phyloP scores from a whole-genome alignment of 176 grass and related monocot species.

The Tuctoria greenei region DNA sequence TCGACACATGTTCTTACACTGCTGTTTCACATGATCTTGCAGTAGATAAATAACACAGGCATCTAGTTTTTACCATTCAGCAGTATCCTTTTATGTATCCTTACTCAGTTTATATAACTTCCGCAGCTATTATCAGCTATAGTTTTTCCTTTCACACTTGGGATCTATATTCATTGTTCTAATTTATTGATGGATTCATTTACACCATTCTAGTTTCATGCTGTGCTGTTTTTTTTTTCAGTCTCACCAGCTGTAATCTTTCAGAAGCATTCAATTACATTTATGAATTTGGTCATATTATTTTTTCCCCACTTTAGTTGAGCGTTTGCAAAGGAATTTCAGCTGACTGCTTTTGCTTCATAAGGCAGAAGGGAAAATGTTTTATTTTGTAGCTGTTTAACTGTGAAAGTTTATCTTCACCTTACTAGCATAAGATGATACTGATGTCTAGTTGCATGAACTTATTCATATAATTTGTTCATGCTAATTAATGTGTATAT shows the following conservation, averaged over 20 bases:
- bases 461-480: constrained; percentile 1
- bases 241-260: constrained; percentile 27
- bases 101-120: constrained; percentile 40
- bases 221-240: constrained; percentile 40
- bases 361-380: neutral
- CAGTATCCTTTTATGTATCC: constrained; percentile 99
- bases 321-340: constrained; percentile 26
- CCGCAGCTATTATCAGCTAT: constrained; percentile 28
- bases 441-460: neutral
- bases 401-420: neutral
- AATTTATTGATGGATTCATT: constrained; percentile 23
- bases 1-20: constrained; percentile 37
- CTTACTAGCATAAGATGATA: constrained; percentile 2
- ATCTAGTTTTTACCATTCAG: constrained; percentile 51
- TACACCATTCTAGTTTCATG: constrained; percentile 4
- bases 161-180: constrained; percentile 7
- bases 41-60: constrained; percentile 54
- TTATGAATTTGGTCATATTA: constrained; percentile 3
- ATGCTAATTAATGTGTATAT: constrained; percentile 8
- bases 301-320: neutral
- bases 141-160: constrained; percentile 7
- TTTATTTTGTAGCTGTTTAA: neutral
- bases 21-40: constrained; percentile 52
- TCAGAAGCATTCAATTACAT: constrained; percentile 5
- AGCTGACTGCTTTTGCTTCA: neutral